These are phyloP conservation scores for Alisma plantagoaquatica DNA, from an alignment of 106 monocot genomes.

Conservation along the genomic window DNA sequence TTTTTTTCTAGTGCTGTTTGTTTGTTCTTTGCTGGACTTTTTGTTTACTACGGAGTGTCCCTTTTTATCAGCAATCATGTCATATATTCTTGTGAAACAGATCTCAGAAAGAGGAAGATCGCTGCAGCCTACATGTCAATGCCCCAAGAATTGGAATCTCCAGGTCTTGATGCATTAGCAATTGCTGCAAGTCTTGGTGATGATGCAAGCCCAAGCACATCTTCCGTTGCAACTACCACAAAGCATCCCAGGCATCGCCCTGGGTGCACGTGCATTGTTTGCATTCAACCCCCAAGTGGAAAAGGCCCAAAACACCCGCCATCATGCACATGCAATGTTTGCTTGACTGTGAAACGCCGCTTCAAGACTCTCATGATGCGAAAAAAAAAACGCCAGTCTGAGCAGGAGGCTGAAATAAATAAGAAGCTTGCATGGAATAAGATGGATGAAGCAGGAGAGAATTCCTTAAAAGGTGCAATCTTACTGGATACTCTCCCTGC, in stretches of 20 bases:
- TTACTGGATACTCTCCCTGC: conserved; percentile 15
- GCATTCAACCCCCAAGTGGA: conserved; percentile 94
- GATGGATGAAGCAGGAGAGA: conserved; percentile 40
- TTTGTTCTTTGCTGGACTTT: no score
- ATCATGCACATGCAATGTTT: conserved; percentile 76
- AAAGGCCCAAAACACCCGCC: conserved; percentile 90
- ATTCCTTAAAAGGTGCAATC: conserved; percentile 4
- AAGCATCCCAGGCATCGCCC: conserved; percentile 83
- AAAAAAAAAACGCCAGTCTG: conserved; percentile 80
- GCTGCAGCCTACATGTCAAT: conserved; percentile 17
- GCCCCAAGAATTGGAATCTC: conserved; percentile 26
- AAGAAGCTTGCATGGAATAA: conserved; percentile 36
- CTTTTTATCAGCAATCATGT: no score
- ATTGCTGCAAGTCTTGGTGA: conserved; percentile 36
- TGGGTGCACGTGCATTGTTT: conserved; percentile 92
- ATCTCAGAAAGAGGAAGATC: conserved; percentile 45
- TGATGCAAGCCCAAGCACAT: conserved; percentile 24
- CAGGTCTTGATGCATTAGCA: conserved; percentile 60
- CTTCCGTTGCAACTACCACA: conserved; percentile 53
- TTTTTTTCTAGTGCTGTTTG: no score
- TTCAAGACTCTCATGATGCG: conserved; percentile 91
- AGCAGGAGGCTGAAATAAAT: conserved; percentile 42
- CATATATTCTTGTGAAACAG: conserved; percentile 21
- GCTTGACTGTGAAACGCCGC: conserved; percentile 78
- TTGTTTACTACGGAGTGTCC: no score